phyloP scores from a whole-genome alignment of 352 stramenopile species.

The Globisporangium spinosum region DNA sequence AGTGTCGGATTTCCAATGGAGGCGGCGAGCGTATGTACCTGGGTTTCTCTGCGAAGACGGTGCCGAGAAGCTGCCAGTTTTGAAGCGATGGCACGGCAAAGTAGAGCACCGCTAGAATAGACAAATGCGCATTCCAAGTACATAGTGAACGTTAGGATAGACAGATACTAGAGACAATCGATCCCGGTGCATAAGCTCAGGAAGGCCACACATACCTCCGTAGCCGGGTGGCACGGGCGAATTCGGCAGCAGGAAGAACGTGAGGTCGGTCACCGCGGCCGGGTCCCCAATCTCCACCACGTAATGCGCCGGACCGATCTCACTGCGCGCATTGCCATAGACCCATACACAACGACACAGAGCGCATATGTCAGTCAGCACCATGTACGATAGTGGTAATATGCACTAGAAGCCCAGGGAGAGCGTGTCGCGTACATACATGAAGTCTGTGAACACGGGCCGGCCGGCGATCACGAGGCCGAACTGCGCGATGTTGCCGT shows the following conservation, averaged over 20 bases:
- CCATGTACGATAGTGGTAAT: not conserved
- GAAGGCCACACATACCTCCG: not conserved
- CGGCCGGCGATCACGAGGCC: not conserved
- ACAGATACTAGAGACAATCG: not conserved
- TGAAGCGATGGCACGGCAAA: constrained; percentile 62
- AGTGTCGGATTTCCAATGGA: too few species aligned
- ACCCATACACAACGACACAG: not conserved
- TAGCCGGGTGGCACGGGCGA: constrained; percentile 35
- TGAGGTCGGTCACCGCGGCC: constrained; percentile 57
- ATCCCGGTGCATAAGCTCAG: not conserved
- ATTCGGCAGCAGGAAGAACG: constrained; percentile 67
- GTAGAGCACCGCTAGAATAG: constrained; percentile 51
- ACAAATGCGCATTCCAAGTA: not conserved
- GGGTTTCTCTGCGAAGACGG: constrained; percentile 66
- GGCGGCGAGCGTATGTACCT: not conserved
- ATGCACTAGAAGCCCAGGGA: not conserved
- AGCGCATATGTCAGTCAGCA: not conserved
- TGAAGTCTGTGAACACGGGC: not conserved
- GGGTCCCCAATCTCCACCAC: constrained; percentile 60
- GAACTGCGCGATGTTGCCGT: not conserved
- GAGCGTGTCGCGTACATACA: not conserved
- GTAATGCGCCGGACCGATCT: constrained; percentile 60
- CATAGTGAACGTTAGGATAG: not conserved
- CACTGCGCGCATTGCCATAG: constrained; percentile 19
- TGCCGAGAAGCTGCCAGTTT: constrained; percentile 72